Conservation (phyloP, 176 grass and related monocot genomes). For the Musa troglodytarum region DNA sequence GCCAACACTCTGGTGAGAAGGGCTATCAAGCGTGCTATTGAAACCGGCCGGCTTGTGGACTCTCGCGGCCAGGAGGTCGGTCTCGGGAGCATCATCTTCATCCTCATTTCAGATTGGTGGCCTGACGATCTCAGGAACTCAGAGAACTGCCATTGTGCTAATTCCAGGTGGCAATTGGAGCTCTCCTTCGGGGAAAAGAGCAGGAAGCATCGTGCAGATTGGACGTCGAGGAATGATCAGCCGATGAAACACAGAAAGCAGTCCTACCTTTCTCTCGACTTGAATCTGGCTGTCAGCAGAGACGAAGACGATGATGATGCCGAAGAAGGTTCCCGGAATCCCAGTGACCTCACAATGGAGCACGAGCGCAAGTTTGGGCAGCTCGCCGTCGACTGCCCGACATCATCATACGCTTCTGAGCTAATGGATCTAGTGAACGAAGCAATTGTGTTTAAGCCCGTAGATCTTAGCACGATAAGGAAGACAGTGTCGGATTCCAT, state of each 20-base stretch:
- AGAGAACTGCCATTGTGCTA: constrained; percentile 18
- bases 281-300: constrained; percentile 60
- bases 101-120: constrained; percentile 70
- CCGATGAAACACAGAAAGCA: constrained; percentile 57
- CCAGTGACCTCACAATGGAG: constrained; percentile 77
- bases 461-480: constrained; percentile 52
- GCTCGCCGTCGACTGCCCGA: constrained; percentile 34
- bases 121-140: constrained; percentile 45
- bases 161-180: constrained; percentile 59
- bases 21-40: constrained; percentile 76
- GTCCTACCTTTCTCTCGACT: constrained; percentile 53
- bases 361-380: constrained; percentile 42
- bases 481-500: constrained; percentile 53
- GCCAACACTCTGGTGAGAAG: constrained; percentile 44
- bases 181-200: constrained; percentile 48
- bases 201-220: constrained; percentile 67
- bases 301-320: constrained; percentile 29
- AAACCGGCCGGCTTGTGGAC: constrained; percentile 69
- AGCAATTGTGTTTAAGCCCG: constrained; percentile 64
- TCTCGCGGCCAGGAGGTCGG: constrained; percentile 70
- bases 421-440: constrained; percentile 54
- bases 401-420: constrained; percentile 35
- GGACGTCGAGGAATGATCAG: constrained; percentile 36
- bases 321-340: constrained; percentile 63
- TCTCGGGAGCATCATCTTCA: constrained; percentile 72